Evolutionary conservation across 164 flowering plant species (phyloP).

Genomic region (Aristolochia contorta): DNA sequence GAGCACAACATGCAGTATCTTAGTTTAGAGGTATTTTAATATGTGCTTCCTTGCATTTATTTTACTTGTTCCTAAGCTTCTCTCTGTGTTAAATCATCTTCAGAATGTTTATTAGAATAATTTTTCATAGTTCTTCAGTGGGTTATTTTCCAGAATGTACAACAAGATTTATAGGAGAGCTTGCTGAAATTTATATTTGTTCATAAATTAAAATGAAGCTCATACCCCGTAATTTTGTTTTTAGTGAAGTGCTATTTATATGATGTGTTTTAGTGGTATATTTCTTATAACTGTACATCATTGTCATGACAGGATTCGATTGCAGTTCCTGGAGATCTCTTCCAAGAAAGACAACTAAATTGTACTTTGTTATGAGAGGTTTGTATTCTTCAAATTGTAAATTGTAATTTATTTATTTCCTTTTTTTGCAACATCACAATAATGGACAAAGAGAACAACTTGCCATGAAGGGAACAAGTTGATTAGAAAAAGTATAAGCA

Average conservation of each 20-base stretch:
- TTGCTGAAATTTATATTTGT: neutral
- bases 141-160: neutral
- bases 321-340: conserved; percentile 71
- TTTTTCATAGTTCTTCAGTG: neutral
- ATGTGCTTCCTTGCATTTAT: neutral
- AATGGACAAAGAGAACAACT: neutral
- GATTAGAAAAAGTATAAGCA: too few species aligned
- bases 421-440: neutral
- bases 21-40: conserved; percentile 69
- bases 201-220: neutral
- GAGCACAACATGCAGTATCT: conserved; percentile 61
- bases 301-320: conserved; percentile 62
- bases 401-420: neutral
- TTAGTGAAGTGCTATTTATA: neutral
- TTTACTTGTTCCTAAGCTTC: neutral
- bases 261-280: neutral
- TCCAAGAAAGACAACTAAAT: conserved; percentile 60
- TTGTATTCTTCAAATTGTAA: neutral
- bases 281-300: neutral
- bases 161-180: neutral
- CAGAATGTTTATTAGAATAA: neutral
- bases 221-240: neutral
- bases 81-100: too few species aligned
- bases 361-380: conserved; percentile 93
- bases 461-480: neutral